A percentile compares a stretch with the other conserved stretches of the same genome.
These are phyloP conservation scores for Tolypocladium ophioglossoides DNA, from an alignment of 2,329 filamentous ascomycete genomes.

Conservation along the genomic window DNA sequence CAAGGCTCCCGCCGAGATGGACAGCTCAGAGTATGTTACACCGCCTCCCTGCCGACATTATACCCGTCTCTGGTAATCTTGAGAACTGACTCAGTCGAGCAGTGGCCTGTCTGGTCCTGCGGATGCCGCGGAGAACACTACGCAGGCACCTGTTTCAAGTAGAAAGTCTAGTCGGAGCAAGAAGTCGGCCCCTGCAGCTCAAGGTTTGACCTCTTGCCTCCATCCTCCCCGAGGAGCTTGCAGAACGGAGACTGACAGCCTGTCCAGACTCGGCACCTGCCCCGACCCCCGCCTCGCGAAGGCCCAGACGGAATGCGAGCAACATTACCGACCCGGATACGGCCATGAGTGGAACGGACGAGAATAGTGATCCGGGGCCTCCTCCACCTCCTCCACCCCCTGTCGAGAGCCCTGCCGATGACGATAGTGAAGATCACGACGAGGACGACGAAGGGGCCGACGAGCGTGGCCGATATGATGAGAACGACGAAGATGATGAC, in stretches of 20 bases:
- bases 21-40: conserved; percentile 52
- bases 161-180: conserved; percentile 65
- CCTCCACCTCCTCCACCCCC: conserved; percentile 30
- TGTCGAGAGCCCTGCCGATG: conserved; percentile 22
- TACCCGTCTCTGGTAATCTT: neutral
- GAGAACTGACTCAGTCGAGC: conserved; percentile 6
- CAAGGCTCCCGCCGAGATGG: conserved; percentile 57
- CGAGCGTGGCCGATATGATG: conserved; percentile 45
- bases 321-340: conserved; percentile 51
- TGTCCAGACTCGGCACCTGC: conserved; percentile 21
- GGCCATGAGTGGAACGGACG: conserved; percentile 60
- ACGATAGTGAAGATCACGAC: conserved; percentile 23
- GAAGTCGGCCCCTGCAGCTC: conserved; percentile 41
- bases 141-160: conserved; percentile 53
- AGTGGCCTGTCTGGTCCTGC: conserved; percentile 38
- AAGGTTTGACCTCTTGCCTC: conserved; percentile 19
- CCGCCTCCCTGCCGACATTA: neutral
- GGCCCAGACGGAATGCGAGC: conserved; percentile 43
- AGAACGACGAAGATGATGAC: conserved; percentile 52
- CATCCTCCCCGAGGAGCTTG: neutral
- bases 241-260: conserved; percentile 5
- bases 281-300: conserved; percentile 29
- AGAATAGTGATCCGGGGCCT: conserved; percentile 31
- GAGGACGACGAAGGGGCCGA: conserved; percentile 26
- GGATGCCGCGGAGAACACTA: conserved; percentile 47